These are phyloP conservation scores for Mollisia scopiformis DNA, from an alignment of 2,329 filamentous ascomycete species.

Conservation along the genomic window DNA sequence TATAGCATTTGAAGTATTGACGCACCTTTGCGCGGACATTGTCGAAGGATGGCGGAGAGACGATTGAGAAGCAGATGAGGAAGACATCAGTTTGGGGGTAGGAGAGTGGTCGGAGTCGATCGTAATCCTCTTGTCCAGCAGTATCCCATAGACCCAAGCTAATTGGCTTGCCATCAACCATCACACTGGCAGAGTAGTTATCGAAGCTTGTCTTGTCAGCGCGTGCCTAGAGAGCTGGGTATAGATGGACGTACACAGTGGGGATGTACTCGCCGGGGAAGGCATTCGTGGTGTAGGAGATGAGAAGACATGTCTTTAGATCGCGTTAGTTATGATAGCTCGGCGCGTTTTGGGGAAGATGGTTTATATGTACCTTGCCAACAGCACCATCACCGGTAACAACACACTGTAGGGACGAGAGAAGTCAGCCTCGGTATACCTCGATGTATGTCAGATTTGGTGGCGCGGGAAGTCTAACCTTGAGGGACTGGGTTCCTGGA, in stretches of 20 bases:
- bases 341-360: not conserved
- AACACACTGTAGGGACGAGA: slow-evolving; percentile 70
- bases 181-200: slow-evolving; percentile 98
- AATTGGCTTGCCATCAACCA: slow-evolving; percentile 98
- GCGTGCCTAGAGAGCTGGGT: not conserved
- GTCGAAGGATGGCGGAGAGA: slow-evolving; percentile 96
- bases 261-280: slow-evolving; percentile 99
- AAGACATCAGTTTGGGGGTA: slow-evolving; percentile 99
- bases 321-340: slow-evolving; percentile 35
- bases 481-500: slow-evolving; percentile 82
- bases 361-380: slow-evolving; percentile 77
- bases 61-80: slow-evolving; percentile 97
- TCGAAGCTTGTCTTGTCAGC: slow-evolving; percentile 70
- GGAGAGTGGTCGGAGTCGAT: slow-evolving; percentile 89
- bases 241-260: slow-evolving; percentile 71
- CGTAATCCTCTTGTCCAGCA: slow-evolving; percentile 97
- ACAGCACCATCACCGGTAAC: slow-evolving; percentile 99
- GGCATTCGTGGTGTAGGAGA: slow-evolving; percentile 98
- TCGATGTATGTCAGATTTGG: slow-evolving; percentile 14
- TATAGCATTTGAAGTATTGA: slow-evolving; percentile 15
- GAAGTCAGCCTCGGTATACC: slow-evolving; percentile 27
- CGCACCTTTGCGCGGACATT: slow-evolving; percentile 97
- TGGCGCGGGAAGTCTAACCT: slow-evolving; percentile 59
- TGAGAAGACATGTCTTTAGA: slow-evolving; percentile 90
- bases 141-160: slow-evolving; percentile 98